Evolutionary conservation across 2,329 filamentous ascomycete genomes (phyloP), one percentile per base, ranked within the genome.

Genomic region (Cadophora malorum): DNA sequence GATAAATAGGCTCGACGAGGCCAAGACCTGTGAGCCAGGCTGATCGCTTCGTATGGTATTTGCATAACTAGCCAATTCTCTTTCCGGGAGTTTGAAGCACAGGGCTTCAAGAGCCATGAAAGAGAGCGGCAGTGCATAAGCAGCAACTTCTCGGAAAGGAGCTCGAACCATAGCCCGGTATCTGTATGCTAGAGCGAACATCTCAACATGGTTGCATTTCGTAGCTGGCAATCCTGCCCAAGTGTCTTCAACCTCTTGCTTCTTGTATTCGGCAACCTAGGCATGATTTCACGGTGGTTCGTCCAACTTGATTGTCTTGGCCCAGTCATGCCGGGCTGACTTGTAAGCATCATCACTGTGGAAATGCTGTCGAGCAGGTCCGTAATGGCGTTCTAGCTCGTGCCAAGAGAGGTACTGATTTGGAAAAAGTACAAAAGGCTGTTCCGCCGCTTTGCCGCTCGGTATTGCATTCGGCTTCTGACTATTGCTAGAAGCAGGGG

Each of bases 221-320:
- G 23, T 8, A 25, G 47, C 45, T 45, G 49, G 23, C 14, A 53
- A 21, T 16, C 50, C 33, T 19, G 49, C 49, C 64, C 64, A 62
- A 19, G 47, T 33, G 35, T 66, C 64, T 28, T 66, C 64, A 3
- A 50, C 64, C 35, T 66, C 64, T 62, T 66, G 64, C 21, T 33
- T 66, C 25, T 66, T 62, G 19, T 66, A 62, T 10, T 19, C 21
- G 8, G 58, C 23, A 25, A 25, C 4, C 28, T 21, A 66, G 33
- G 25, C 14, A 9, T 5, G 23, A 10, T 14, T 3, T 25, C 55
- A 66, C 19, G 38, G 47, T 6, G 47, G 28, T 9, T 31, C 23
- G 10, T 61, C 16, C 23, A 66, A 25, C 12, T 49, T 50, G 2
- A 62, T n/a, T n/a, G 25, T 28, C 12, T 25, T 33, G 16, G 62